Evolutionary conservation across 2,329 filamentous ascomycete species (phyloP).

Genomic region (Cercospora brassicicola): DNA sequence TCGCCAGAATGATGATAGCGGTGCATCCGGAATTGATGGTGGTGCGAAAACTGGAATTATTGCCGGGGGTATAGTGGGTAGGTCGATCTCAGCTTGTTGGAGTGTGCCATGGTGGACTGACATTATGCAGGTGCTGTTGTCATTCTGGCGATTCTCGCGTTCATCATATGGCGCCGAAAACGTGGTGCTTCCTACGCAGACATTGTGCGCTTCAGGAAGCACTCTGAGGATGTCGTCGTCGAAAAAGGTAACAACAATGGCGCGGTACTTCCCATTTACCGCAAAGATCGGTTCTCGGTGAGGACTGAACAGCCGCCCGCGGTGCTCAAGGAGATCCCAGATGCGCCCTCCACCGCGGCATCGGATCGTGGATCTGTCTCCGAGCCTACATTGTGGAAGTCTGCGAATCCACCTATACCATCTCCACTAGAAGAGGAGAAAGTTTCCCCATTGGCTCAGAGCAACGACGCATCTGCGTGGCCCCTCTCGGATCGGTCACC

Average conservation of each 20-base stretch:
- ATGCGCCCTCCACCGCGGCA: neutral
- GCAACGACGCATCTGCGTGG: neutral
- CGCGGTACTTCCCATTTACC: conserved; percentile 31
- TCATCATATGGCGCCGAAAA: conserved; percentile 27
- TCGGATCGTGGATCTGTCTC: neutral
- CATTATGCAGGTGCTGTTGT: conserved; percentile 24
- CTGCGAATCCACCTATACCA: conserved; percentile 14
- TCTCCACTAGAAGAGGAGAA: neutral
- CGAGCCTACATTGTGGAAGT: conserved; percentile 12
- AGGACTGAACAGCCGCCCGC: conserved; percentile 26
- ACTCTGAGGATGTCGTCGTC: conserved; percentile 23
- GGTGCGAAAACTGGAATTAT: conserved; percentile 27
- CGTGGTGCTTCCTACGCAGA: conserved; percentile 30
- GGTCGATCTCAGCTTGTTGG: neutral
- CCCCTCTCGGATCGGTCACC: neutral
- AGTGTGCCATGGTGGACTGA: conserved; percentile 1
- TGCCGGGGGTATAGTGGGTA: conserved; percentile 15
- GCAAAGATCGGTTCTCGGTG: conserved; percentile 30
- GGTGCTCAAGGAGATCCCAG: conserved; percentile 8
- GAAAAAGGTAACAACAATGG: conserved; percentile 8
- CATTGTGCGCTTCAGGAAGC: conserved; percentile 29
- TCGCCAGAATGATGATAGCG: neutral
- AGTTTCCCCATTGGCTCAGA: neutral
- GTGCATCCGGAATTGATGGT: conserved; percentile 14
- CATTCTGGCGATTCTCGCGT: conserved; percentile 28